phyloP scores from a whole-genome alignment of 352 stramenopile species.

The Phytophthora agathidicida region DNA sequence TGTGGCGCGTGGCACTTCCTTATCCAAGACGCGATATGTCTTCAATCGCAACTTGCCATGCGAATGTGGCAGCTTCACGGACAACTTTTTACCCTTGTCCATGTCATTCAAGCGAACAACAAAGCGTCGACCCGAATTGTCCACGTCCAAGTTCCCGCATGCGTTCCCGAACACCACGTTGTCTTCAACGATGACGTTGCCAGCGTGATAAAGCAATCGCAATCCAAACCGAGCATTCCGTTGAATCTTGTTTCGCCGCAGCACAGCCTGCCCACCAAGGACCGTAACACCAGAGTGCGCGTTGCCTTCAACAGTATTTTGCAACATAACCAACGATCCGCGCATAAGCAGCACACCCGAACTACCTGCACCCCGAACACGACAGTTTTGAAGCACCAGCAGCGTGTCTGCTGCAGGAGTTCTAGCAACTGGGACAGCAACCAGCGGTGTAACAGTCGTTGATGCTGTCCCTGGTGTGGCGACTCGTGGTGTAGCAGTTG shows the following conservation, averaged over 20 bases:
- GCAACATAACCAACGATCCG: constrained; percentile 62
- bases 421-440: neutral
- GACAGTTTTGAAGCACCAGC: constrained; percentile 64
- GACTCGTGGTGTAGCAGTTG: neutral
- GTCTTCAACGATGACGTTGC: constrained; percentile 77
- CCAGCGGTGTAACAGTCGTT: neutral
- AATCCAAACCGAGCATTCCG: constrained; percentile 76
- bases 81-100: constrained; percentile 54
- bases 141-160: constrained; percentile 77
- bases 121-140: constrained; percentile 78
- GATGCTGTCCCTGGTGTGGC: neutral
- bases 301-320: constrained; percentile 64
- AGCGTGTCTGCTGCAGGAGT: constrained; percentile 29
- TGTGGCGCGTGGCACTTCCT: constrained; percentile 16
- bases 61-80: constrained; percentile 55
- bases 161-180: constrained; percentile 69
- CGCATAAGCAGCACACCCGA: constrained; percentile 64
- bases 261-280: constrained; percentile 57
- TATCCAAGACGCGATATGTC: constrained; percentile 44
- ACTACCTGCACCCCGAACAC: constrained; percentile 58
- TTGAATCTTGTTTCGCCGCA: constrained; percentile 70
- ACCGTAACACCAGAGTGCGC: constrained; percentile 66
- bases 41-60: constrained; percentile 54
- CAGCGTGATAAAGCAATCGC: constrained; percentile 69
- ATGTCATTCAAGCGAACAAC: constrained; percentile 83